These are phyloP conservation scores for Rosa lucieae DNA, from an alignment of 306 rosid species.

Conservation along the genomic window DNA sequence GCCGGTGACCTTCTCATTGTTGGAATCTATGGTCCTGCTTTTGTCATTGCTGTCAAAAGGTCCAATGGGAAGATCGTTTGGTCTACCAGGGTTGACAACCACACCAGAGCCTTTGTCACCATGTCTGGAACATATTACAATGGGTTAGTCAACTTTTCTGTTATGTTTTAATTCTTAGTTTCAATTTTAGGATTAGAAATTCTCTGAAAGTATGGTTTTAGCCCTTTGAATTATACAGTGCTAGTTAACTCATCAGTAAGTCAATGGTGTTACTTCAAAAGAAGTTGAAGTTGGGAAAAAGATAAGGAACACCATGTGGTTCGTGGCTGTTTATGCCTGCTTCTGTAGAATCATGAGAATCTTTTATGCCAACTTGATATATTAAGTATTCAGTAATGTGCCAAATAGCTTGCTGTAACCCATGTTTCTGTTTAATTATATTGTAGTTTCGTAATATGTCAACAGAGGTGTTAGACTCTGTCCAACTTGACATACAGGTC, in stretches of 20 bases:
- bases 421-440: neutral
- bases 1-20: constrained; percentile 32
- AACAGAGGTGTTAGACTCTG: neutral
- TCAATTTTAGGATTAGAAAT: neutral
- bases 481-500: neutral
- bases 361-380: neutral
- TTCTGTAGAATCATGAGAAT: neutral
- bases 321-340: neutral
- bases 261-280: constrained; percentile 19
- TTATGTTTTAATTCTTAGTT: neutral
- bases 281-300: neutral
- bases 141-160: constrained; percentile 33
- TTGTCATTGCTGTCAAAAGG: constrained; percentile 45
- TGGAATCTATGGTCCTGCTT: constrained; percentile 59
- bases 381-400: neutral
- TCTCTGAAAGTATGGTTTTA: neutral
- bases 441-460: neutral
- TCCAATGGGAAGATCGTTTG: constrained; percentile 45
- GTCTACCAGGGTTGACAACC: constrained; percentile 39
- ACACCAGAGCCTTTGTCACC: constrained; percentile 32
- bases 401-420: neutral
- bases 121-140: constrained; percentile 61
- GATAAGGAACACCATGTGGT: constrained; percentile 12
- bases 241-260: neutral
- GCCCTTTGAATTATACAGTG: neutral